A percentile compares a stretch with the other conserved stretches of the same genome.
Evolutionary conservation across 495 filamentous ascomycete genomes (phyloP).

Genomic region (Tetracladium marchalianum): DNA sequence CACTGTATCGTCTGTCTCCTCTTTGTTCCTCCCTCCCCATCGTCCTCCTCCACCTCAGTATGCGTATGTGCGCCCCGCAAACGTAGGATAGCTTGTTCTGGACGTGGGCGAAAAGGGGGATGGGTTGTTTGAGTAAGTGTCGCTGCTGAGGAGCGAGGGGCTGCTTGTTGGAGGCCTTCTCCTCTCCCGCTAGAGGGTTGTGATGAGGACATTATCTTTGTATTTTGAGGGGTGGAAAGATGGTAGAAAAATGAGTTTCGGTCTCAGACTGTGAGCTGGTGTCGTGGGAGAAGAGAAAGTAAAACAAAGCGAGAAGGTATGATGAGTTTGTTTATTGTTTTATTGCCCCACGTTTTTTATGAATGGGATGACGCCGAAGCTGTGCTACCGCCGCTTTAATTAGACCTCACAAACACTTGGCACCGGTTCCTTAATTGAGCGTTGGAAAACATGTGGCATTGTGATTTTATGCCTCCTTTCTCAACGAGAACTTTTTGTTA

Average conservation of each 20-base stretch:
- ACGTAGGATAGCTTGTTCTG: slow-evolving; percentile 14
- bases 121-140: not conserved
- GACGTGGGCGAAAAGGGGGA: not conserved
- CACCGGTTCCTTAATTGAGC: too few species aligned
- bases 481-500: too few species aligned
- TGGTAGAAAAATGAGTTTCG: not conserved
- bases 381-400: too few species aligned
- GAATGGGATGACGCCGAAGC: too few species aligned
- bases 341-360: slow-evolving; percentile 7
- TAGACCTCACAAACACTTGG: too few species aligned
- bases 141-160: not conserved
- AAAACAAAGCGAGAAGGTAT: not conserved
- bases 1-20: slow-evolving; percentile 59
- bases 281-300: not conserved
- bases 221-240: not conserved
- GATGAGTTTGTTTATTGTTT: not conserved
- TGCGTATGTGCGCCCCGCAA: slow-evolving; percentile 15
- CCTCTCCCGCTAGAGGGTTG: not conserved
- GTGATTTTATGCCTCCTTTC: too few species aligned
- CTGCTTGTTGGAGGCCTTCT: not conserved
- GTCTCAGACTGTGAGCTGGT: not conserved
- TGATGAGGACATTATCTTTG: slow-evolving; percentile 1
- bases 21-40: not conserved
- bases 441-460: too few species aligned
- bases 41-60: slow-evolving; percentile 18